Evolutionary conservation across 1,139 yeast species (phyloP).

Genomic region (Casaregolazyma lundiana): DNA sequence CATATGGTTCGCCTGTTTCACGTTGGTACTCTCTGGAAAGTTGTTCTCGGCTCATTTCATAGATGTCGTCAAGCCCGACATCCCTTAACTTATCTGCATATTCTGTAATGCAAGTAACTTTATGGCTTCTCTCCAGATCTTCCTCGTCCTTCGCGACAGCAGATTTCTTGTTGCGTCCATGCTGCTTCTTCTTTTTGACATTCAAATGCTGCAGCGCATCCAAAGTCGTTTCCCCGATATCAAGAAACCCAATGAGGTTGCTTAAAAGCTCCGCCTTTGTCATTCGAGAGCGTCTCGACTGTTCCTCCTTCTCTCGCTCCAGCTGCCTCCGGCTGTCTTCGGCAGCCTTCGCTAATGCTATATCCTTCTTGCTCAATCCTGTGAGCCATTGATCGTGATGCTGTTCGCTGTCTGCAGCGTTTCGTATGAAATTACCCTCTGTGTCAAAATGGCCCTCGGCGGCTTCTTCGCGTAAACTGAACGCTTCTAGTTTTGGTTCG

Average conservation of each 20-base stretch:
- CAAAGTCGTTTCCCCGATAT: constrained; percentile 60
- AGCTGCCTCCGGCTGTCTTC: constrained; percentile 36
- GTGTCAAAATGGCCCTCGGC: constrained; percentile 59
- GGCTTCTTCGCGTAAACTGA: constrained; percentile 53
- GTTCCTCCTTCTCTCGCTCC: constrained; percentile 10
- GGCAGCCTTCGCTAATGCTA: constrained; percentile 42
- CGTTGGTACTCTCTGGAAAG: constrained; percentile 48
- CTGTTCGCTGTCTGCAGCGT: constrained; percentile 36
- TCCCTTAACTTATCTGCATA: constrained; percentile 44
- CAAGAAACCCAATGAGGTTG: constrained; percentile 41
- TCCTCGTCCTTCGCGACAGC: constrained; percentile 11
- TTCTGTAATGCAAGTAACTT: constrained; percentile 46
- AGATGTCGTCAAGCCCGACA: constrained; percentile 41
- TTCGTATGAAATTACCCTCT: constrained; percentile 55
- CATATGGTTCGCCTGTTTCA: constrained; percentile 44
- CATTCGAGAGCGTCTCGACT: background rate
- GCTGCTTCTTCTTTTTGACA: constrained; percentile 13
- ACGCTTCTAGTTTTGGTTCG: constrained; percentile 55
- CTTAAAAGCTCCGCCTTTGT: constrained; percentile 30
- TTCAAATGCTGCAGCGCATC: constrained; percentile 44
- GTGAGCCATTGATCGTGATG: constrained; percentile 49
- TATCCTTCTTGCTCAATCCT: constrained; percentile 44
- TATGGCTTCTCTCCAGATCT: constrained; percentile 25
- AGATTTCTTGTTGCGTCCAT: constrained; percentile 8
- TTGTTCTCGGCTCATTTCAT: constrained; percentile 57